Evolutionary conservation across 2,329 filamentous ascomycete species (phyloP), one percentile per base, ranked within the genome.

Genomic region (Neopestalotiopsis rosae): DNA sequence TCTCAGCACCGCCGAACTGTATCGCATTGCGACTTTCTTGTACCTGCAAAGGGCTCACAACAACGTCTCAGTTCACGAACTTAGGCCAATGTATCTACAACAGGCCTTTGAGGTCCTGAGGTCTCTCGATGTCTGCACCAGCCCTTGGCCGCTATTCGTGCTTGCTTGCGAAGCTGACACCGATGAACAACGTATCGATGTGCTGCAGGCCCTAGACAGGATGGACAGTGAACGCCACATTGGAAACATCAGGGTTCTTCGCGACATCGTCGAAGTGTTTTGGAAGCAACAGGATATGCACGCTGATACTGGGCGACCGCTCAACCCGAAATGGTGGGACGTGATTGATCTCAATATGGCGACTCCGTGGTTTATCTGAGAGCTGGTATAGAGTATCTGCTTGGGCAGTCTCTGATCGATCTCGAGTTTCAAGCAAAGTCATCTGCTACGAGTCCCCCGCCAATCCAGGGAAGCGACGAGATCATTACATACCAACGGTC

Each of bases 61-160:
- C 63, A 70, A 70, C 40, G 73, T 72, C 32, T 69, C 73, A 49
- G 72, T 70, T 40, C 71, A 71, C 56, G 72, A 81, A 42, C 66
- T 77, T 24, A 76, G 74, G 40, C 72, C 76, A 4, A 34, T 73
- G 2, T 77, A 77, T 61, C 69, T 83, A 5, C 68, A 79, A n/a
- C 75, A 78, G 28, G 81, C 80, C 0, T 79, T 85, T 59, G 69
- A 72, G 0, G 73, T 81, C 5, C 71, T 86, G 4, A 74, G 74
- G 32, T 75, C 72, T 24, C 75, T 85, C 14, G 76, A 80, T 7
- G 77, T 83, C 38, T 84, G 81, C 69, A 85, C 83, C 9, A 85
- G 82, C 70, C 84, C 84, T 3, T 86, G 84, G 84, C 83, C 84
- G 6, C 73, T 86, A 4, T 86, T 86, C 65, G 79, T 86, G 38